Percentiles rank a stretch among this genome's conserved stretches.
Conservation (phyloP, 805 yeast genomes). For the Yarrowia sp. region DNA sequence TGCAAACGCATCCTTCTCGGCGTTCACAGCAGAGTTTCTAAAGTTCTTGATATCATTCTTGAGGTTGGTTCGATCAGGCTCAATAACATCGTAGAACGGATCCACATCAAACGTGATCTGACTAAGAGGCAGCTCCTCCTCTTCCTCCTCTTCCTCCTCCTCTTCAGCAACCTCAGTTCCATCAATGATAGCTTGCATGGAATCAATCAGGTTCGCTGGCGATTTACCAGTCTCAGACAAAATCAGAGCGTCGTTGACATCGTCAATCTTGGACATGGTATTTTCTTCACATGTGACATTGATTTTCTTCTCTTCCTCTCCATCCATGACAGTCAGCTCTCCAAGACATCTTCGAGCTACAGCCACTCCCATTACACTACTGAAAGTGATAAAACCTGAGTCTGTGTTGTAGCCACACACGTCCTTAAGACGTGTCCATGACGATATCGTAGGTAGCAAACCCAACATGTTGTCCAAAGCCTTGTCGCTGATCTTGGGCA, state of each 20-base stretch:
- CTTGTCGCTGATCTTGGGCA: constrained; percentile 36
- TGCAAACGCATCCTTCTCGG: constrained; percentile 40
- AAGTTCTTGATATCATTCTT: constrained; percentile 43
- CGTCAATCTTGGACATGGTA: constrained; percentile 11
- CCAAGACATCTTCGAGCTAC: constrained; percentile 25
- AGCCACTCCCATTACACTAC: constrained; percentile 28
- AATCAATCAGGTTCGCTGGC: constrained; percentile 27
- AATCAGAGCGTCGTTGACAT: constrained; percentile 24
- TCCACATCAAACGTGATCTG: constrained; percentile 33
- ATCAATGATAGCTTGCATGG: constrained; percentile 29
- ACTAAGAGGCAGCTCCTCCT: constrained; percentile 31
- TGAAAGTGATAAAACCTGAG: constrained; percentile 18
- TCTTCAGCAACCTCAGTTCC: constrained; percentile 20
- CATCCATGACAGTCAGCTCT: constrained; percentile 13
- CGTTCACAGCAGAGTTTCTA: constrained; percentile 42
- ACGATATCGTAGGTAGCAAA: constrained; percentile 27
- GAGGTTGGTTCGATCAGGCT: constrained; percentile 41
- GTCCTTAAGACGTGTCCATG: constrained; percentile 18
- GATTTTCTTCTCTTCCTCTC: constrained; percentile 26
- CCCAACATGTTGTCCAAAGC: constrained; percentile 10
- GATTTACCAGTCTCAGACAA: constrained; percentile 25
- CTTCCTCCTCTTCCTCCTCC: constrained; percentile 26
- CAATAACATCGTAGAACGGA: constrained; percentile 26
- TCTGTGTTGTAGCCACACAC: constrained; percentile 29
- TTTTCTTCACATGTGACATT: constrained; percentile 30